Percentiles rank a stretch among this genome's conserved stretches.
These are phyloP conservation scores for Tetrahymena malaccensis DNA, from an alignment of 73 alveolate species.

Conservation along the genomic window DNA sequence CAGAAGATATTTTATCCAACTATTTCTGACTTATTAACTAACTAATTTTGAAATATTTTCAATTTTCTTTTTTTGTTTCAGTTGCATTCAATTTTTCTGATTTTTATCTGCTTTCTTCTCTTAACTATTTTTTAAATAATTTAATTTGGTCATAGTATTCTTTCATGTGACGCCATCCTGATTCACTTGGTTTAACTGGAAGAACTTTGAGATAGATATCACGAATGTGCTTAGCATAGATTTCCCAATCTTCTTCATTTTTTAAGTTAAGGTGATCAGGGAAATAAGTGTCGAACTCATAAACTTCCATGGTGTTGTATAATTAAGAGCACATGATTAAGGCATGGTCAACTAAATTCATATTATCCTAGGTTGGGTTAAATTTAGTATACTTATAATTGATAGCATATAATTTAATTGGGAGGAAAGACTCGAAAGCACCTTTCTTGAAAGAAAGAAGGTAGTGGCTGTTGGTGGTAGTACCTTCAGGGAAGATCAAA, in stretches of 20 bases:
- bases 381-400: constrained; percentile 35
- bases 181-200: background rate
- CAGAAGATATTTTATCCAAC: no score
- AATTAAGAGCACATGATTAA: background rate
- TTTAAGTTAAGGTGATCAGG: constrained; percentile 2
- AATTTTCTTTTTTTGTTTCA: background rate
- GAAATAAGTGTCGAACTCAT: constrained; percentile 17
- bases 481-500: constrained; percentile 90
- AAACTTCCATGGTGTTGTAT: constrained; percentile 1
- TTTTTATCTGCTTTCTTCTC: background rate
- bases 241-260: constrained; percentile 13
- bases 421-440: constrained; percentile 65
- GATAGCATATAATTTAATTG: constrained; percentile 70
- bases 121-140: background rate
- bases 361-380: constrained; percentile 16
- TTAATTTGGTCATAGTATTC: constrained; percentile 3
- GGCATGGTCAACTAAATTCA: background rate
- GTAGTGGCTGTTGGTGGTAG: constrained; percentile 79
- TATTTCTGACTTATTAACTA: no score
- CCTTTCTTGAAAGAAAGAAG: constrained; percentile 81
- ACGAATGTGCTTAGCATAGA: constrained; percentile 10
- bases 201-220: background rate
- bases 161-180: constrained; percentile 17
- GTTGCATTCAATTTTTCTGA: background rate
- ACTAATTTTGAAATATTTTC: background rate